These are phyloP conservation scores for Chrysanthemum makinoi DNA, from an alignment of 129 eudicot genomes.

Conservation along the genomic window DNA sequence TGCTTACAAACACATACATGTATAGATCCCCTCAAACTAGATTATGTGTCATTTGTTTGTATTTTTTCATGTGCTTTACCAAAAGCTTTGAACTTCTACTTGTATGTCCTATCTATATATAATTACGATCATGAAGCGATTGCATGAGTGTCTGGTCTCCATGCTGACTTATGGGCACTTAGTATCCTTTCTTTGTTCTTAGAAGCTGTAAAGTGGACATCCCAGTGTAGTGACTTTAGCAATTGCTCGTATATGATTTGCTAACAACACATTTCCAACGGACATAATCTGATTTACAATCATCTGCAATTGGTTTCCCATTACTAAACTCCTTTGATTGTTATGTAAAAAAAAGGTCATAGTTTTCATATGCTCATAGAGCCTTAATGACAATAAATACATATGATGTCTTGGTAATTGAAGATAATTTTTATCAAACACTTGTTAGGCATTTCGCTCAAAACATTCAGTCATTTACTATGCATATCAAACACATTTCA, in stretches of 20 bases:
- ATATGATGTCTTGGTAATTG: too few species aligned
- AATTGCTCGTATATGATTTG: slow-evolving; percentile 57
- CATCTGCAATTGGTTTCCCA: too few species aligned
- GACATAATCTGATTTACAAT: slow-evolving; percentile 60
- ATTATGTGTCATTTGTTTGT: background rate
- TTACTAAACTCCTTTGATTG: too few species aligned
- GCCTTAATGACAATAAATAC: too few species aligned
- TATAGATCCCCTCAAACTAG: too few species aligned
- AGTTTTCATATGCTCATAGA: too few species aligned
- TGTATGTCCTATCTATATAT: slow-evolving; percentile 24
- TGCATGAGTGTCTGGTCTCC: slow-evolving; percentile 58
- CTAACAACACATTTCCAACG: slow-evolving; percentile 71
- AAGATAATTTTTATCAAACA: too few species aligned
- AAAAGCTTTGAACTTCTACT: slow-evolving; percentile 12
- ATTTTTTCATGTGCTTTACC: slow-evolving; percentile 14
- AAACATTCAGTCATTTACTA: too few species aligned
- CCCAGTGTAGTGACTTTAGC: slow-evolving; percentile 83
- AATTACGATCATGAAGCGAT: slow-evolving; percentile 37
- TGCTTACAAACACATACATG: too few species aligned
- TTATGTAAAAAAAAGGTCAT: too few species aligned
- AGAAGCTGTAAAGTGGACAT: slow-evolving; percentile 50
- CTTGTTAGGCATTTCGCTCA: too few species aligned
- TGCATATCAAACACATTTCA: too few species aligned
- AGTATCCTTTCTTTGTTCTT: slow-evolving; percentile 57
- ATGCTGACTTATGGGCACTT: slow-evolving; percentile 67